Percentiles rank a stretch among this genome's conserved stretches.
phyloP scores from a whole-genome alignment of 345 rosid species.

The Salix exigua region DNA sequence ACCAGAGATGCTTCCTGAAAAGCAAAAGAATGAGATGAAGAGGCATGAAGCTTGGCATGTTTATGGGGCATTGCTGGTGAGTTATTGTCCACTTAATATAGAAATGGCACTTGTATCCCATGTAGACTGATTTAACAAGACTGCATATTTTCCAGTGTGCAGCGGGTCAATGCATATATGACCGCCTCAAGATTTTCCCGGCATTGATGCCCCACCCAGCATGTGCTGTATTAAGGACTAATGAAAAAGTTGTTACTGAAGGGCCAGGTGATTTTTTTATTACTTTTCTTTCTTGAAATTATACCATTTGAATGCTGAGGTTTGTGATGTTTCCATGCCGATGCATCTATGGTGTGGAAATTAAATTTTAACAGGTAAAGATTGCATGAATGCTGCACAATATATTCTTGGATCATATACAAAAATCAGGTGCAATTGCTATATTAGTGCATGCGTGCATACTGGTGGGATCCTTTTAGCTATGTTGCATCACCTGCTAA shows the following conservation, averaged over 20 bases:
- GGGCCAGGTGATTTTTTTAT: slow-evolving; percentile 40
- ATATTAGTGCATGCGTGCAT: no score
- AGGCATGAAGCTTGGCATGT: slow-evolving; percentile 93
- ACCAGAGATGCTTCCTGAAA: slow-evolving; percentile 82
- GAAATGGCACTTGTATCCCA: slow-evolving; percentile 11
- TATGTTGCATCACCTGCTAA: no score
- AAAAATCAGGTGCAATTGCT: no score
- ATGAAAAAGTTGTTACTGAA: slow-evolving; percentile 40
- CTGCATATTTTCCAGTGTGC: slow-evolving; percentile 53
- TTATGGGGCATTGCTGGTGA: slow-evolving; percentile 80
- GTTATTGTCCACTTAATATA: slow-evolving; percentile 15
- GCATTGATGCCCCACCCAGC: slow-evolving; percentile 52
- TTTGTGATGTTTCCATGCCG: neutral
- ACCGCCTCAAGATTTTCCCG: slow-evolving; percentile 70
- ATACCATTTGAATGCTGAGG: neutral
- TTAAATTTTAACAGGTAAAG: slow-evolving; percentile 6
- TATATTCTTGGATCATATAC: no score
- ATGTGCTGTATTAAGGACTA: slow-evolving; percentile 39
- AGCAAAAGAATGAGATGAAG: slow-evolving; percentile 81
- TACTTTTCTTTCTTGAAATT: neutral
- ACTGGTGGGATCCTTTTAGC: no score
- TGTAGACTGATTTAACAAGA: neutral
- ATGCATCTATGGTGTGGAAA: neutral
- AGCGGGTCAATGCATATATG: slow-evolving; percentile 64
- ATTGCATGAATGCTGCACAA: neutral